Conservation (phyloP, 257 asterid species). For the Salvia miltiorrhiza region DNA sequence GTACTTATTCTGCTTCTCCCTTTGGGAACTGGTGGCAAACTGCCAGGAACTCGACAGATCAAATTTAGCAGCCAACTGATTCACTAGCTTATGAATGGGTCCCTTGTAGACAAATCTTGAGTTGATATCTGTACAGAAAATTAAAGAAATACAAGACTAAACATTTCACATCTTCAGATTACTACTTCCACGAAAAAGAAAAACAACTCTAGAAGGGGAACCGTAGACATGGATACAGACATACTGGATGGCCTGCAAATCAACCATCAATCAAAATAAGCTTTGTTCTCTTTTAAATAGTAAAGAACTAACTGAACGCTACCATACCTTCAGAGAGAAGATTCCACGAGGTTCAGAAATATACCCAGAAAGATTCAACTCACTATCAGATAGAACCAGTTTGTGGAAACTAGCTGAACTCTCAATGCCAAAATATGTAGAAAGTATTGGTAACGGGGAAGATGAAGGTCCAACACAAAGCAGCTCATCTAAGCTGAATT, state of each 20-base stretch:
- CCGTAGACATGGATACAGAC: constrained; percentile 64
- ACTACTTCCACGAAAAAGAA: constrained; percentile 28
- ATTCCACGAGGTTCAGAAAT: constrained; percentile 62
- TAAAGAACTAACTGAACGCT: constrained; percentile 5
- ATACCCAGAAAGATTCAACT: constrained; percentile 70
- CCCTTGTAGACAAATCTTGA: constrained; percentile 89
- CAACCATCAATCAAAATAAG: constrained; percentile 28
- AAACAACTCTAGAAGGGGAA: constrained; percentile 18
- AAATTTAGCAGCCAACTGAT: constrained; percentile 66
- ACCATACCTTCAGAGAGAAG: constrained; percentile 60
- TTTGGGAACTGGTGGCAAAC: constrained; percentile 26
- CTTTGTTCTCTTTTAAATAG: constrained; percentile 11
- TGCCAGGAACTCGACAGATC: constrained; percentile 35
- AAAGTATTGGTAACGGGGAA: constrained; percentile 67
- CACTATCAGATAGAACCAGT: constrained; percentile 48
- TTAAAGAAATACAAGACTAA: constrained; percentile 49
- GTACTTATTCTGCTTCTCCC: constrained; percentile 48
- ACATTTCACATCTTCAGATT: constrained; percentile 16
- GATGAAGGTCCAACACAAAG: constrained; percentile 55
- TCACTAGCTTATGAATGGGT: constrained; percentile 80
- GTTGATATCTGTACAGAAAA: constrained; percentile 64
- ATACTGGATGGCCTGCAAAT: constrained; percentile 87
- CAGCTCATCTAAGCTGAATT: constrained; percentile 67
- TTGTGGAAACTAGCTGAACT: constrained; percentile 38
- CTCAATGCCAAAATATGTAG: constrained; percentile 61